Evolutionary conservation across 345 rosid species (phyloP).

Genomic region (Populus nigra): DNA sequence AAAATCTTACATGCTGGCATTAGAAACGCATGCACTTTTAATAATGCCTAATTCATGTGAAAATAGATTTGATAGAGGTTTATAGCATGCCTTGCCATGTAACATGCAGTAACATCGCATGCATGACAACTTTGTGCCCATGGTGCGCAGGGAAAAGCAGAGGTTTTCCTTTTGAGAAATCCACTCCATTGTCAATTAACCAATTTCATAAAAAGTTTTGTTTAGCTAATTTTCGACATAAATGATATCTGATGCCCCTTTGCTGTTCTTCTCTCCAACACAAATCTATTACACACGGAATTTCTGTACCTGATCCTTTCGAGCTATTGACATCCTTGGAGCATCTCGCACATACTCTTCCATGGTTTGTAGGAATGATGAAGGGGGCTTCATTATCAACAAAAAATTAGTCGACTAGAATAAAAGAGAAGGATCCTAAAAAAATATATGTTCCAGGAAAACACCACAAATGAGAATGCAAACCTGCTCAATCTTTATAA

Average conservation of each 20-base stretch:
- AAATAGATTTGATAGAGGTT: neutral
- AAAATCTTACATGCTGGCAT: neutral
- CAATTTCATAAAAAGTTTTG: neutral
- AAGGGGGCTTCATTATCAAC: conserved; percentile 58
- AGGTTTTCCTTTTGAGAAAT: neutral
- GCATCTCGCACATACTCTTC: conserved; percentile 94
- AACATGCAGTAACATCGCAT: neutral
- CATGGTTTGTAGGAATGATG: conserved; percentile 95
- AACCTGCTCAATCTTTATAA: conserved; percentile 94
- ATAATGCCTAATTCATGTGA: neutral
- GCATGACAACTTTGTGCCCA: neutral
- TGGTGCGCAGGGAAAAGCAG: neutral
- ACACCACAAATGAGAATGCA: conserved; percentile 18
- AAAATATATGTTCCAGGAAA: conserved; percentile 3
- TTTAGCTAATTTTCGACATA: neutral
- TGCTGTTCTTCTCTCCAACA: neutral
- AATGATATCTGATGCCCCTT: neutral
- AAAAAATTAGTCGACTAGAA: conserved; percentile 3
- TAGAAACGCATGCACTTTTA: neutral
- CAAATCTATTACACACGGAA: neutral
- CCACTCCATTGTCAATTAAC: neutral
- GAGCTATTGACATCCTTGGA: conserved; percentile 52
- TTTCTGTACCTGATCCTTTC: conserved; percentile 69
- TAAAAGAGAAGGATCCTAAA: neutral
- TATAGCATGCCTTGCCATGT: neutral